Conservation (phyloP, 2,329 filamentous ascomycete genomes). For the Trichoderma arundinaceum region DNA sequence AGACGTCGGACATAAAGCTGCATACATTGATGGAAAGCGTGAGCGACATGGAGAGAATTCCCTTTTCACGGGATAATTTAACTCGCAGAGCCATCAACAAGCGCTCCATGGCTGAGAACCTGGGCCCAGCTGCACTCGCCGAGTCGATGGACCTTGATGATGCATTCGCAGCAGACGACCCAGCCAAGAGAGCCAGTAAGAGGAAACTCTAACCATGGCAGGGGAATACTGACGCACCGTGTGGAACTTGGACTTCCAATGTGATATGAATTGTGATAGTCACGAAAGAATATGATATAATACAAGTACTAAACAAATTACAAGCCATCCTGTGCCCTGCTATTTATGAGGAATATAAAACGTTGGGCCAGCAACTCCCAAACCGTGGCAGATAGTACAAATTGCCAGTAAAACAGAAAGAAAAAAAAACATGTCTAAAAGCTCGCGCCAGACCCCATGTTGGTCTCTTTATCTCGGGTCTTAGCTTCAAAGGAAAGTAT, state of each 20-base stretch:
- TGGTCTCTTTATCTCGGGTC: not conserved
- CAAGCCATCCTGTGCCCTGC: conserved; percentile 32
- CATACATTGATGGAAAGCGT: conserved; percentile 56
- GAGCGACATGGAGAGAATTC: conserved; percentile 49
- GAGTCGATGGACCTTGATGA: conserved; percentile 64
- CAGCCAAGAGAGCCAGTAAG: conserved; percentile 58
- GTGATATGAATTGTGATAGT: conserved; percentile 32
- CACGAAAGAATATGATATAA: conserved; percentile 39
- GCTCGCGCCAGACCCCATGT: conserved; percentile 37
- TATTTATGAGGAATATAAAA: conserved; percentile 32
- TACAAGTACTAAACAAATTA: conserved; percentile 36
- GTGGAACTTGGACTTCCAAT: conserved; percentile 16
- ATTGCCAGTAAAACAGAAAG: conserved; percentile 38
- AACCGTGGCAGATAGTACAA: conserved; percentile 35
- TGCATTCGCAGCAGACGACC: conserved; percentile 53
- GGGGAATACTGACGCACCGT: conserved; percentile 26
- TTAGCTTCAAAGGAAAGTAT: conserved; percentile 1
- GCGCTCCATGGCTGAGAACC: conserved; percentile 50
- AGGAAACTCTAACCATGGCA: conserved; percentile 55
- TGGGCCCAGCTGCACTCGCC: conserved; percentile 47
- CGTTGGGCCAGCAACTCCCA: conserved; percentile 36
- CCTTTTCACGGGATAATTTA: conserved; percentile 38
- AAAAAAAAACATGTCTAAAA: conserved; percentile 31
- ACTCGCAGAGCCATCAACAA: conserved; percentile 41
- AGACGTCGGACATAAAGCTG: conserved; percentile 54